phyloP scores from a whole-genome alignment of 2,329 filamentous ascomycete species.

The Plectosphaerella plurivora region DNA sequence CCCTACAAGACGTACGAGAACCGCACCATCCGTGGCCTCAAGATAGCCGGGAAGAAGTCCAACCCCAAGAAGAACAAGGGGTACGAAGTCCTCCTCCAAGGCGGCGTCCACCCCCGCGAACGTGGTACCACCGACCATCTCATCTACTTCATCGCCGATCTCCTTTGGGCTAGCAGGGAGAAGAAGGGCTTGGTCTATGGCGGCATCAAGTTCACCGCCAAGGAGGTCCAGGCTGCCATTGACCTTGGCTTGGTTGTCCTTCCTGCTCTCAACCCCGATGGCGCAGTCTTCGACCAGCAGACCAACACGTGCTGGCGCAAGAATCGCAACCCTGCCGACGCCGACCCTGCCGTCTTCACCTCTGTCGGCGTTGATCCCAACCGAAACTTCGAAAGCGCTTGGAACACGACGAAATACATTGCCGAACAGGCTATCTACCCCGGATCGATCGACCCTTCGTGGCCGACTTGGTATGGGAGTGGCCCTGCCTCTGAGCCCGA shows the following conservation, averaged over 20 bases:
- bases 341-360: conserved; percentile 8
- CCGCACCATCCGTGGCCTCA: conserved; percentile 30
- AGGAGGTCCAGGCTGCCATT: conserved; percentile 46
- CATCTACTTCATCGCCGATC: conserved; percentile 53
- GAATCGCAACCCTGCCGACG: conserved; percentile 40
- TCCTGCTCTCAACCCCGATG: conserved; percentile 50
- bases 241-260: conserved; percentile 49
- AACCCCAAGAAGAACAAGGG: conserved; percentile 26
- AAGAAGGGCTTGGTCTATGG: conserved; percentile 48
- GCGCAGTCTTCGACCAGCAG: conserved; percentile 45
- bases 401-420: conserved; percentile 45
- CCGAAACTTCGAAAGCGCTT: conserved; percentile 54
- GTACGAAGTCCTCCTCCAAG: conserved; percentile 47
- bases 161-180: conserved; percentile 47
- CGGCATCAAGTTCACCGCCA: conserved; percentile 43
- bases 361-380: conserved; percentile 48
- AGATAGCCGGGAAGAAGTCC: conserved; percentile 33
- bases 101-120: conserved; percentile 53
- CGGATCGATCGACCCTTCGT: conserved; percentile 19
- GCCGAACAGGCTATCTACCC: conserved; percentile 27
- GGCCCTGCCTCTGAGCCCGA: conserved; percentile 43
- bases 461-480: conserved; percentile 39
- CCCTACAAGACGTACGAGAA: conserved; percentile 38
- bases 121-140: conserved; percentile 47
- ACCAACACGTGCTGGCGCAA: conserved; percentile 50